Evolutionary conservation across 257 asterid species (phyloP).

Genomic region (Fraxinus anomala): DNA sequence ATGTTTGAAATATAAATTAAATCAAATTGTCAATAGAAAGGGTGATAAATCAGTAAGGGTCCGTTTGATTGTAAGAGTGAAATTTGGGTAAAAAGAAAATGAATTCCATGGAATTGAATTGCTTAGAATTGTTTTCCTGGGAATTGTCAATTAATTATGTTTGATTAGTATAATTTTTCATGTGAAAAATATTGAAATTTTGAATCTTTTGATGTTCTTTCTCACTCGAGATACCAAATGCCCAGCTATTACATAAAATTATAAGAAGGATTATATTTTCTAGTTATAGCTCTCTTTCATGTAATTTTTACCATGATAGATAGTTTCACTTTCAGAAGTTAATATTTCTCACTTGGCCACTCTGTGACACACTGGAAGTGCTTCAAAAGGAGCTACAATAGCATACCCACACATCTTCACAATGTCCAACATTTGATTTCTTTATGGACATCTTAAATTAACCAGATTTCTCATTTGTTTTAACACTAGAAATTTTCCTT

Average conservation of each 20-base stretch:
- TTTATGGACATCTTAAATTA: background rate
- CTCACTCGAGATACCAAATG: no score
- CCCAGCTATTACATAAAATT: background rate
- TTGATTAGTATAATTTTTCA: no score
- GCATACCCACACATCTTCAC: background rate
- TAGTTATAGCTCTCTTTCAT: background rate
- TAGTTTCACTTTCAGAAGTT: background rate
- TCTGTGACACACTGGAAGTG: background rate
- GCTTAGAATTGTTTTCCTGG: no score
- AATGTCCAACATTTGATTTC: background rate
- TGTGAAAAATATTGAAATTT: no score
- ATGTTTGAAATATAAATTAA: no score
- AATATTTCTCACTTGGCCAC: background rate
- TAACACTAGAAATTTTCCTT: background rate
- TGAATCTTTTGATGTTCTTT: no score
- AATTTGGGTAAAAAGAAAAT: no score
- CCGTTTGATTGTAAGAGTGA: no score
- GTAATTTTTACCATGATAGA: background rate
- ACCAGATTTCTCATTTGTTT: background rate
- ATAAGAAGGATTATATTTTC: background rate
- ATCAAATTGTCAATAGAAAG: no score
- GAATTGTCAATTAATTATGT: no score
- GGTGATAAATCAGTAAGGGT: no score
- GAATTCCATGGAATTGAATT: no score
- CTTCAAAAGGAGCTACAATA: background rate